Evolutionary conservation across 2,329 filamentous ascomycete genomes (phyloP).

Genomic region (Pochonia chlamydosporia): DNA sequence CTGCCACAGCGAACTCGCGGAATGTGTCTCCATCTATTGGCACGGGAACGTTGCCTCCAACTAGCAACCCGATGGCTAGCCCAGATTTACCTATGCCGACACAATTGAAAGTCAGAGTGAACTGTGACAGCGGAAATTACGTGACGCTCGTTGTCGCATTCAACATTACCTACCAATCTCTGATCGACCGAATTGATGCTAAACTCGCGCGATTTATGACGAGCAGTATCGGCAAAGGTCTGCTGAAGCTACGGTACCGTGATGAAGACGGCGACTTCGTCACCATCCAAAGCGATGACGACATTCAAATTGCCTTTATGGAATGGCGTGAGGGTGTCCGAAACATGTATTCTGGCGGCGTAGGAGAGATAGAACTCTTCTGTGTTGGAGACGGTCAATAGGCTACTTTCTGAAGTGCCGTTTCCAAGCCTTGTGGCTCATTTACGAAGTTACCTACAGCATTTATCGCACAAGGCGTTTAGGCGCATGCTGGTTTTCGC

Average conservation of each 20-base stretch:
- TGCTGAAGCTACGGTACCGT: constrained; percentile 80
- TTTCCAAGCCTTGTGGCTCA: neutral
- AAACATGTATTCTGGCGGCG: constrained; percentile 56
- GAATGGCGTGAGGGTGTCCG: constrained; percentile 75
- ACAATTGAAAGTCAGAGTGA: constrained; percentile 93
- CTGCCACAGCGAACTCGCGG: constrained; percentile 32
- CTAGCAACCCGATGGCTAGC: constrained; percentile 28
- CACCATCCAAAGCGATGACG: constrained; percentile 90
- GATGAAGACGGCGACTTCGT: constrained; percentile 93
- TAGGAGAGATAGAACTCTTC: constrained; percentile 87
- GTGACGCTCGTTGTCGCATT: constrained; percentile 94
- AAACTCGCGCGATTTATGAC: constrained; percentile 85
- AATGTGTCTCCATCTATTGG: constrained; percentile 43
- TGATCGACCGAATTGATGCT: constrained; percentile 92
- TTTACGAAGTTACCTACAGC: neutral
- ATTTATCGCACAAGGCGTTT: neutral
- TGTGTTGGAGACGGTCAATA: constrained; percentile 51
- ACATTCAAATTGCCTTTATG: constrained; percentile 91
- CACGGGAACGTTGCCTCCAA: constrained; percentile 22
- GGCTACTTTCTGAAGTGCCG: neutral
- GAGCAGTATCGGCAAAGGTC: constrained; percentile 75
- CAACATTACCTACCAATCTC: constrained; percentile 88
- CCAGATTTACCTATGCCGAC: constrained; percentile 53
- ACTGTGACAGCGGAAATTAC: constrained; percentile 78
- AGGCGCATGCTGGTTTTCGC: constrained; percentile 20